Evolutionary conservation across 345 rosid species (phyloP).

Genomic region (Salix suchowensis): DNA sequence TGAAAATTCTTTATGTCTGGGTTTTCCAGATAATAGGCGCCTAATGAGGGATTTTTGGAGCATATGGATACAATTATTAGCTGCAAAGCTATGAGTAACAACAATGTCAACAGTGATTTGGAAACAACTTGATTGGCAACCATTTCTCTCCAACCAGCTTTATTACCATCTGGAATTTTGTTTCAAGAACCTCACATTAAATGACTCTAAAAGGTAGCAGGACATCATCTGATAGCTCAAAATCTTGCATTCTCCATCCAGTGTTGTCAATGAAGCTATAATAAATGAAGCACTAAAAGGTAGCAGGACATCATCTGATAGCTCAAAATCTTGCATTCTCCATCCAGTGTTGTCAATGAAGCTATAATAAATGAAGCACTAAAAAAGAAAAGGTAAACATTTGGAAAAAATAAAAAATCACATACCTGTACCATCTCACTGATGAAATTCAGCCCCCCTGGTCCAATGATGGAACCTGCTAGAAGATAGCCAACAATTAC

Average conservation of each 20-base stretch:
- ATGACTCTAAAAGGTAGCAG: not conserved
- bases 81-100: not conserved
- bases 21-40: not conserved
- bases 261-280: not conserved
- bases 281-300: not conserved
- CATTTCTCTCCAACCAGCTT: not conserved
- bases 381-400: not conserved
- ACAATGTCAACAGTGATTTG: not conserved
- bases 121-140: not conserved
- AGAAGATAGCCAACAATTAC: conserved; percentile 98
- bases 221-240: not conserved
- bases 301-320: not conserved
- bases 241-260: not conserved
- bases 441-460: conserved; percentile 95
- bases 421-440: conserved; percentile 99
- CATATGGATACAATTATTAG: not conserved
- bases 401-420: not conserved
- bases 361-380: not conserved
- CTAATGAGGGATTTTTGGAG: not conserved
- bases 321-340: not conserved
- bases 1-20: not conserved
- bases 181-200: not conserved
- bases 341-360: not conserved
- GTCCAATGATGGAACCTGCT: conserved; percentile 93
- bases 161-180: not conserved